Base-by-base conservation (phyloP, 306 rosid species). In the Oxytropis ochrocephala region DNA sequence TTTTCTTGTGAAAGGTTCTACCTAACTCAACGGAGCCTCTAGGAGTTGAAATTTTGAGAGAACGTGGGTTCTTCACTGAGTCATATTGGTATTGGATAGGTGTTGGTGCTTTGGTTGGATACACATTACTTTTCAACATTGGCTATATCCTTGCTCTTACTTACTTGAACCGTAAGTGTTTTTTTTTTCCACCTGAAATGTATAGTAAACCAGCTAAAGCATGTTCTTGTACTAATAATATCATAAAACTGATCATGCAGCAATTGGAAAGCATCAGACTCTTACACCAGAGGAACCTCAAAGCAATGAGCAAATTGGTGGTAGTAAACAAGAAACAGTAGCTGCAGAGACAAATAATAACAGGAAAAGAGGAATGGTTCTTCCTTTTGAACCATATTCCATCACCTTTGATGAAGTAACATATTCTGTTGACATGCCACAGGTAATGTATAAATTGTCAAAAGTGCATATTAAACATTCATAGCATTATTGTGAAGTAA, bases 391-490 rank as follows among this genome's bases (percentile, higher is more conserved):
- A 39, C 79, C 79, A 30, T 72, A 82, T 75, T 78, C 70, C 41
- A 75, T 82, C 62, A 75, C 86, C 54, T 82, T 82, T 60, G 83
- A 82, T 60, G 86, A 82, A 46, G 86, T 82, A 41, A 59, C 76
- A 53, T 82, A 82, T 57, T 36, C 86, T 12, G 81, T 82, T 18
- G 78, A 76, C 78, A 76, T 80, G 81, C 81, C 84, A 58, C 58
- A 50, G 84, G 84, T 80, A 80, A 70, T 42, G 53, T 19, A 17
- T 11, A 27, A 14, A 10, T 50, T 35, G 27, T 33, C 17, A 63
- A 24, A 27, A 4, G 42, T 41, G 53, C 72, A 29, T 30, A 48
- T 74, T 60, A n/a, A 65, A 18, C 14, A n/a, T 52, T 64, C 5
- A 21, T 2, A 43, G 49, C 62, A 60, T 42, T 75, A 61, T 70